These are phyloP conservation scores for grape (Vitis vinifera) DNA, from an alignment of 164 flowering plant species.

Conservation along the genomic window ASM3070453v1 NC_081812.1:22092501-22093000, in stretches of 20 bases:
- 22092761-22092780: constrained; percentile 16
- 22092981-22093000: constrained; percentile 87
- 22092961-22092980: constrained; percentile 91
- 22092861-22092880: constrained; percentile 27
- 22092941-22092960: constrained; percentile 83
- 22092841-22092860: constrained; percentile 54
- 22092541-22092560: too few species aligned
- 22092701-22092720: constrained; percentile 36
- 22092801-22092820: constrained; percentile 15
- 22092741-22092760: constrained; percentile 26
- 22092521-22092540: too few species aligned
- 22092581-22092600: too few species aligned
- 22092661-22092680: not conserved
- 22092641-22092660: constrained; percentile 15
- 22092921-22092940: constrained; percentile 35
- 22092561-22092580: too few species aligned
- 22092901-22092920: constrained; percentile 48
- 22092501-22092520: too few species aligned
- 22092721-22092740: constrained; percentile 24
- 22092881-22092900: constrained; percentile 24
- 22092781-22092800: constrained; percentile 17
- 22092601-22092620: too few species aligned
- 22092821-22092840: not conserved
- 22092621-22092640: not conserved
- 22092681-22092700: not conserved